Evolutionary conservation across 345 rosid species (phyloP), one percentile per base, ranked within the genome.

Genomic region (Noccaea bulbosa): DNA sequence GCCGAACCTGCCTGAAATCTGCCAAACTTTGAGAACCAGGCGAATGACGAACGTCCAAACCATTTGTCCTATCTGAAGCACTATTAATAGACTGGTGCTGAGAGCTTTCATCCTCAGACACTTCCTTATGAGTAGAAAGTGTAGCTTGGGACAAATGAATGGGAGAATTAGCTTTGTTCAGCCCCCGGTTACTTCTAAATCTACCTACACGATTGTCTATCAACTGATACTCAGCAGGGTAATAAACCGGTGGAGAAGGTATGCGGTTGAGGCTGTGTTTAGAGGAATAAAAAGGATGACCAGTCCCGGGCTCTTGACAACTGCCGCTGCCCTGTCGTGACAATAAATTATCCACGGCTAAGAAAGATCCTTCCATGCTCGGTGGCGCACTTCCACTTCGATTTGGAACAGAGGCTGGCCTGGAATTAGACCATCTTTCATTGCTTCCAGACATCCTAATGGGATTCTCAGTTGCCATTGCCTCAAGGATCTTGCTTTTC

Each of bases 371-470:
- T 54, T 86, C 88, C 75, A 86, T 78, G 73, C 61, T 86, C 7
- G 86, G 88, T 1, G 91, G 91, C 2, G 91, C 91, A 74, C 88
- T 84, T 51, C 86, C 91, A 59, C 88, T 86, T 32, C 90, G 83
- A 66, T 74, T 65, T 48, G 90, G 90, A 50, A 65, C 82, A 22
- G 46, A 50, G 61, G 30, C 76, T 16, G 74, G 72, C 33, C 68
- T 72, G 16, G 72, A 72, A 34, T 69, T 49, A 30, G 83, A 81
- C 85, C 85, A 82, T 75, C 72, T 74, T 46, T 66, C 69, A 14
- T 59, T 79, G 51, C 54, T 71, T 35, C 63, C 80, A 7, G 65
- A 61, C 65, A 86, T 80, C 59, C 79, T 82, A 47, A 83, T 78
- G 11, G 83, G 86, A 74, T 80, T 86, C 78, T 86, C 85, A 10